phyloP scores from a whole-genome alignment of 768 basidiomycete species.

The Hemileccinum rubropunctum region DNA sequence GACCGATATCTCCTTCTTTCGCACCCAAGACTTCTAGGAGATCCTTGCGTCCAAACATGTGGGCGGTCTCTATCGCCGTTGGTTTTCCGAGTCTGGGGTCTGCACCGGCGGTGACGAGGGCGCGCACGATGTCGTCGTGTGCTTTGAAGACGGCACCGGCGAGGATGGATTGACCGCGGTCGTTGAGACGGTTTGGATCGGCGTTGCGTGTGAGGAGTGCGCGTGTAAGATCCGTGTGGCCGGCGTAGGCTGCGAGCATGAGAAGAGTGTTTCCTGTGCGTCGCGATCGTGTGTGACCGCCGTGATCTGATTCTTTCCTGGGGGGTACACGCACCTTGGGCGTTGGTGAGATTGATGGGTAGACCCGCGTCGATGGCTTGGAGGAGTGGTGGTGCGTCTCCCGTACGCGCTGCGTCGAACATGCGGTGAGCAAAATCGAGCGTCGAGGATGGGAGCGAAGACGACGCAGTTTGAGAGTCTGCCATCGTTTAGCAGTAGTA shows the following conservation, averaged over 20 bases:
- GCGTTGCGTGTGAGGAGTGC: constrained; percentile 55
- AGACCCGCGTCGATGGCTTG: constrained; percentile 67
- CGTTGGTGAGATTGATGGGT: constrained; percentile 70
- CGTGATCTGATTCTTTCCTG: too few species aligned
- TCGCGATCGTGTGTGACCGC: background rate
- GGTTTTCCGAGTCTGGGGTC: constrained; percentile 66
- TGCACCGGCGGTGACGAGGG: constrained; percentile 49
- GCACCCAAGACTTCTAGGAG: constrained; percentile 57
- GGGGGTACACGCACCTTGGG: constrained; percentile 46
- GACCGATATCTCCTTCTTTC: constrained; percentile 48
- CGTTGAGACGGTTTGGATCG: constrained; percentile 69
- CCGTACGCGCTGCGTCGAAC: constrained; percentile 71
- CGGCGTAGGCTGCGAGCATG: constrained; percentile 76
- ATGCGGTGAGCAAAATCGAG: constrained; percentile 60
- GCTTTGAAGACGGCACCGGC: constrained; percentile 80
- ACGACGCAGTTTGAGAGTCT: too few species aligned
- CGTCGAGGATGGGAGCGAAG: constrained; percentile 35
- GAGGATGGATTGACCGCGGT: constrained; percentile 67
- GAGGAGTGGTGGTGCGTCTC: constrained; percentile 50
- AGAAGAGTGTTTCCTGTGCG: constrained; percentile 68
- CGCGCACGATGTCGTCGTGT: constrained; percentile 59
- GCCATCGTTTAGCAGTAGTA: too few species aligned
- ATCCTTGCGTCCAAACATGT: constrained; percentile 62
- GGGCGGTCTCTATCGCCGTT: constrained; percentile 64
- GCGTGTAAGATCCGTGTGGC: constrained; percentile 52